Conservation (phyloP, 768 basidiomycete genomes). For the Pisolithus microcarpus region DNA sequence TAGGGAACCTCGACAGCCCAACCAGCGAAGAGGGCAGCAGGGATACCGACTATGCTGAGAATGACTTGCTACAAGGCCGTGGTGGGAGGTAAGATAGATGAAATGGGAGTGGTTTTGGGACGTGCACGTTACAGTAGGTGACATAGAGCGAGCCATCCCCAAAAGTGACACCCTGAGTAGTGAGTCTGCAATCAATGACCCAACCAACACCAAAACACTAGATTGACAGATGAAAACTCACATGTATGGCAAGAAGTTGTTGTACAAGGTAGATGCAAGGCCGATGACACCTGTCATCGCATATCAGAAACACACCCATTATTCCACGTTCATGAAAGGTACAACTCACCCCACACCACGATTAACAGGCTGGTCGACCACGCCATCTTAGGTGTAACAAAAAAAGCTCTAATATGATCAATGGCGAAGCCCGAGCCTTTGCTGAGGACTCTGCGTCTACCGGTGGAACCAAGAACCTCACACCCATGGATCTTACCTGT, state of each 20-base stretch:
- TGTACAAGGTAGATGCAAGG: too few relatives aligned
- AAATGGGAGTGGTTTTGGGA: too few relatives aligned
- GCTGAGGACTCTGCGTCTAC: conserved; percentile 26
- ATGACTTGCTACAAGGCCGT: too few relatives aligned
- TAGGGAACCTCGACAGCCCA: conserved; percentile 60
- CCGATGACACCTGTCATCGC: conserved; percentile 54
- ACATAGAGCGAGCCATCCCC: conserved; percentile 65
- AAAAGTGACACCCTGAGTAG: conserved; percentile 57
- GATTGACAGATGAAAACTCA: conserved; percentile 21
- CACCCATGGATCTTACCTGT: conserved; percentile 16
- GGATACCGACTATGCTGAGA: conserved; percentile 61
- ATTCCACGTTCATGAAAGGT: background rate
- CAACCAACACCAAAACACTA: background rate
- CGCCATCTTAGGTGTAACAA: conserved; percentile 55
- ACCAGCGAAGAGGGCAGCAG: conserved; percentile 66
- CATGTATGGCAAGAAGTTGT: too few relatives aligned
- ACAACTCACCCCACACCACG: conserved; percentile 32
- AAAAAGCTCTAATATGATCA: conserved; percentile 52
- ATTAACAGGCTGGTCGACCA: conserved; percentile 60
- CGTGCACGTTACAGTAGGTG: conserved; percentile 62
- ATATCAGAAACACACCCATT: background rate
- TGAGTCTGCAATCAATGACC: conserved; percentile 34
- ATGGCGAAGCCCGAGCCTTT: conserved; percentile 34
- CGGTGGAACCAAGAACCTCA: conserved; percentile 7
- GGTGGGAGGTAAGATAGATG: background rate